Evolutionary conservation across 1,139 yeast genomes (phyloP), one percentile per base, ranked within the genome.

Genomic region (Yamadazyma diospyri): DNA sequence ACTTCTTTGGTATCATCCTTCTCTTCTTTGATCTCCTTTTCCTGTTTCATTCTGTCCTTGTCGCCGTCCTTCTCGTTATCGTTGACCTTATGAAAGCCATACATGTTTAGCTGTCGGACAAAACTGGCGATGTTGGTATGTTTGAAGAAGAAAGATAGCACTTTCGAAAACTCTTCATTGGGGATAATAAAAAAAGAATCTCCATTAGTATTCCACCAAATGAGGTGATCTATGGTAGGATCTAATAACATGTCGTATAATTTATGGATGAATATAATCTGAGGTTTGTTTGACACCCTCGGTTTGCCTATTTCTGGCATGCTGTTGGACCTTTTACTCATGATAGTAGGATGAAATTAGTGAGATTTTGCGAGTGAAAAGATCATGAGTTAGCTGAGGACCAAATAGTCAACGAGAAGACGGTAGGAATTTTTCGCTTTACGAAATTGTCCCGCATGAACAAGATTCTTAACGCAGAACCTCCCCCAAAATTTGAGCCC

Each of bases 111-210:
- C 48, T 82, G 92, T 35, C 92, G 69, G 17, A 82, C 84, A 54
- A 82, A 82, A n/a, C 85, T 77, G 1, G 89, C 85, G 33, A 81
- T 81, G 50, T 82, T 82, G 25, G 86, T 80, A 53, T 82, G 92
- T 51, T 82, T 82, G 59, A 82, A 82, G 55, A 80, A 82, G 33
- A 69, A 74, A 31, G 83, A 72, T 41, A 82, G 59, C 16, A 77
- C 74, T 47, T 71, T 67, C 35, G 82, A 74, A 41, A 81, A 79
- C 35, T 78, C 79, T 44, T 79, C 82, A 28, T 76, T 75, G 3
- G 72, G 72, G 17, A 59, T 48, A 7, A 68, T 51, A 37, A 59
- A 64, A 40, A 68, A 68, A 19, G 69, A 59, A 40, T 65, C 72
- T 35, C 50, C 48, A 32, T 52, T 39, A 3, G 57, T 51, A 8